Conservation (phyloP, 768 basidiomycete genomes). For the Hypholoma sublateritium region DNA sequence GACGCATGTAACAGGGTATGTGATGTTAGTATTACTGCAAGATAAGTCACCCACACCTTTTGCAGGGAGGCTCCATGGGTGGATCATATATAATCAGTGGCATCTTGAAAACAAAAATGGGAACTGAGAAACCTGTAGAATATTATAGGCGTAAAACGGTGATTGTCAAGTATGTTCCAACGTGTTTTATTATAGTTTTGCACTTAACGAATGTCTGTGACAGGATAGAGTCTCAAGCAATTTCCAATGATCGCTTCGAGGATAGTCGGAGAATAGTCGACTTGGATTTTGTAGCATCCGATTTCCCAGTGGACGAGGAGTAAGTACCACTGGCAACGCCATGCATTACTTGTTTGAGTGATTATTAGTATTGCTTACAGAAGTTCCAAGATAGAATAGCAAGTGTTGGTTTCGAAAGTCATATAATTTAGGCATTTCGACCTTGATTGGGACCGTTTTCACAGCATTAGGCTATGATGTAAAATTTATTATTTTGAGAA, state of each 20-base stretch:
- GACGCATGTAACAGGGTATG: conserved; percentile 29
- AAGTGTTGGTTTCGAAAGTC: too few species aligned
- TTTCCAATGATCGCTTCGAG: background rate
- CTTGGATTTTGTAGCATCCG: conserved; percentile 49
- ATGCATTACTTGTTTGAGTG: too few species aligned
- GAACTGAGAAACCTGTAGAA: conserved; percentile 28
- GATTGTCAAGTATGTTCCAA: conserved; percentile 46
- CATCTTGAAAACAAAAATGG: conserved; percentile 38
- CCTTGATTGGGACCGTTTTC: too few species aligned
- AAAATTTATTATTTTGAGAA: too few species aligned
- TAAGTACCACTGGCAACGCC: too few species aligned
- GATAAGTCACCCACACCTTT: background rate
- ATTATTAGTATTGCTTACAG: too few species aligned
- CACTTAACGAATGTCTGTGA: background rate
- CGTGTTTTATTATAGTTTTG: background rate
- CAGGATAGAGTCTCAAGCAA: conserved; percentile 23
- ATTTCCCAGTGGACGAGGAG: conserved; percentile 26
- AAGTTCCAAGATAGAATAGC: too few species aligned
- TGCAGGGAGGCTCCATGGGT: conserved; percentile 48
- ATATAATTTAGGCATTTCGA: too few species aligned
- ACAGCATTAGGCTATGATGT: too few species aligned
- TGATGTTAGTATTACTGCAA: conserved; percentile 2
- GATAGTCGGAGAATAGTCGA: conserved; percentile 53
- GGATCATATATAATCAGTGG: conserved; percentile 53
- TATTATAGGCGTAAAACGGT: conserved; percentile 53